These are phyloP conservation scores for Poronia punctata DNA, from an alignment of 495 filamentous ascomycete species.

Conservation along the genomic window DNA sequence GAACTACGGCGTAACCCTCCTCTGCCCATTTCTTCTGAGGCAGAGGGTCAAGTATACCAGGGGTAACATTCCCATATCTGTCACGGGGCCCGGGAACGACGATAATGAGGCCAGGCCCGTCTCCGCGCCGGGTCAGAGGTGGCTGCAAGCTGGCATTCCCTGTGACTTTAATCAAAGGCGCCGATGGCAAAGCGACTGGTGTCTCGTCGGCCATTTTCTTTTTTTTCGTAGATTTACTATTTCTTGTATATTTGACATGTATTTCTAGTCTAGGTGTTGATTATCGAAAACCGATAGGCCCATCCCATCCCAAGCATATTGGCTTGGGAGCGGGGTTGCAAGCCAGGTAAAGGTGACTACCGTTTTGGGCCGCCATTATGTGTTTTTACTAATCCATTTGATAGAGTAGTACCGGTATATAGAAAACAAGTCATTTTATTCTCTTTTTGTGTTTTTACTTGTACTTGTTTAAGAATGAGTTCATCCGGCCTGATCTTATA, in stretches of 20 bases:
- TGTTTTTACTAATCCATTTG: too few species aligned
- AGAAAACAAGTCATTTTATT: too few species aligned
- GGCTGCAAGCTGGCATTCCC: slow-evolving; percentile 33
- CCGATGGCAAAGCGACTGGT: slow-evolving; percentile 6
- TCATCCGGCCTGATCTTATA: too few species aligned
- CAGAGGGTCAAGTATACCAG: slow-evolving; percentile 33
- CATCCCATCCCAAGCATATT: too few species aligned
- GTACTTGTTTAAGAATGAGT: too few species aligned
- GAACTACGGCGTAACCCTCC: slow-evolving; percentile 48
- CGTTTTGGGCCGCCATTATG: too few species aligned
- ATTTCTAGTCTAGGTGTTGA: background rate
- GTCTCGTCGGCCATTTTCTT: slow-evolving; percentile 2
- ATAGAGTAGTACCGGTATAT: too few species aligned
- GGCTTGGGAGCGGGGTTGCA: too few species aligned
- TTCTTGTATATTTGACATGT: background rate
- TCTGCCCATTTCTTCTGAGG: slow-evolving; percentile 54
- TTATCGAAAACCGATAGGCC: too few species aligned
- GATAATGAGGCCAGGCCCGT: slow-evolving; percentile 49
- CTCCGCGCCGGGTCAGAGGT: slow-evolving; percentile 50
- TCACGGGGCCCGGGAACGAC: slow-evolving; percentile 11
- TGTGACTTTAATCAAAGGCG: slow-evolving; percentile 3
- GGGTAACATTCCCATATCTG: background rate
- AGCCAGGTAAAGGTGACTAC: too few species aligned
- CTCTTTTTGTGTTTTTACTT: too few species aligned
- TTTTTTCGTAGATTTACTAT: background rate